Percentiles rank a stretch among this genome's conserved stretches.
Conservation (phyloP, 805 yeast species). For the Metschnikowia drakensbergensis region DNA sequence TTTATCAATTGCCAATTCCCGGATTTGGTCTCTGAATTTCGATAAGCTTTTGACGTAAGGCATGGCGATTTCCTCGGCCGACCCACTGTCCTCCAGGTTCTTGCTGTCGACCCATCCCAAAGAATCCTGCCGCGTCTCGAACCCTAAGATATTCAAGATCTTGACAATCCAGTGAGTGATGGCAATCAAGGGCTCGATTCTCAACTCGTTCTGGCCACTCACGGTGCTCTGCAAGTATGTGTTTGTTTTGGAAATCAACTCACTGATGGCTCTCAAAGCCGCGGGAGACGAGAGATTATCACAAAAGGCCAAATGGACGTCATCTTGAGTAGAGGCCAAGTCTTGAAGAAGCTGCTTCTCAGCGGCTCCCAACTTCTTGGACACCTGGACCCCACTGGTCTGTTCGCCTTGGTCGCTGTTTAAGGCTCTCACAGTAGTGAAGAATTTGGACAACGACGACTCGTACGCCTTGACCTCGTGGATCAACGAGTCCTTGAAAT, state of each 20-base stretch:
- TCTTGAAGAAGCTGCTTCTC: slow-evolving; percentile 57
- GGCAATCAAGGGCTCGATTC: slow-evolving; percentile 63
- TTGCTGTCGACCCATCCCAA: slow-evolving; percentile 72
- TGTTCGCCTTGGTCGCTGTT: slow-evolving; percentile 58
- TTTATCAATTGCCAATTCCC: slow-evolving; percentile 65
- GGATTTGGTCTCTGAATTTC: slow-evolving; percentile 75
- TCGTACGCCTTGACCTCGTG: slow-evolving; percentile 77
- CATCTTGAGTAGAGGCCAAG: slow-evolving; percentile 49
- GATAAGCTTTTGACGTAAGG: slow-evolving; percentile 81
- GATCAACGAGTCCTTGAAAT: slow-evolving; percentile 79
- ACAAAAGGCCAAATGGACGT: slow-evolving; percentile 75
- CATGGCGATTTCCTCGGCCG: slow-evolving; percentile 62
- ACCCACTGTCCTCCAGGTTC: slow-evolving; percentile 17
- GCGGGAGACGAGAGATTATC: slow-evolving; percentile 82
- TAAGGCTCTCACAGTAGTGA: slow-evolving; percentile 82
- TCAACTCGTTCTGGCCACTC: slow-evolving; percentile 42
- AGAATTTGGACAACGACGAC: slow-evolving; percentile 72
- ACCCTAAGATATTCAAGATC: slow-evolving; percentile 71
- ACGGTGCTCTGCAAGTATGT: slow-evolving; percentile 56
- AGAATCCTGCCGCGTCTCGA: slow-evolving; percentile 61
- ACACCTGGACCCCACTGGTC: slow-evolving; percentile 39
- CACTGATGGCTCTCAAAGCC: slow-evolving; percentile 62
- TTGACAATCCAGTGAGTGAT: slow-evolving; percentile 67
- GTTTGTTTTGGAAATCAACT: slow-evolving; percentile 67
- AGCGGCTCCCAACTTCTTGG: slow-evolving; percentile 53